A percentile compares a stretch with the other conserved stretches of the same genome.
Evolutionary conservation across 495 filamentous ascomycete genomes (phyloP).

Genomic region (Hypomontagnella monticulosa): DNA sequence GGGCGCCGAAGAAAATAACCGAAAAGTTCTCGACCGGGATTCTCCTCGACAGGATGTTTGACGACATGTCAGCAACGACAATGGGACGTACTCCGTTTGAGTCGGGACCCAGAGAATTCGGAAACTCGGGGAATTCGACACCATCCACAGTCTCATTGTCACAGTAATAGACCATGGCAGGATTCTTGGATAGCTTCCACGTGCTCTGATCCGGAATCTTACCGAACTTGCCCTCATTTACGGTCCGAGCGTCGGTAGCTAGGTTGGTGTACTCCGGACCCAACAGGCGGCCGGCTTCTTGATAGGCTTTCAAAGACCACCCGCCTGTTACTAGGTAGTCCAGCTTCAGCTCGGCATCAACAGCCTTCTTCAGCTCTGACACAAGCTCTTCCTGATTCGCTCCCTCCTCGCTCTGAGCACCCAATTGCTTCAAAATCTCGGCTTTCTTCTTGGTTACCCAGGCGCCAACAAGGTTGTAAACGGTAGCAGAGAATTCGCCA

Average conservation of each 20-base stretch:
- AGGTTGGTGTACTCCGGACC: constrained; percentile 84
- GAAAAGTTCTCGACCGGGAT: constrained; percentile 79
- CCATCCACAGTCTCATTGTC: constrained; percentile 96
- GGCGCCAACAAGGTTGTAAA: constrained; percentile 80
- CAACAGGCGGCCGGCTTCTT: constrained; percentile 80
- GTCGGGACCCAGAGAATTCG: constrained; percentile 65
- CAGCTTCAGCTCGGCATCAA: constrained; percentile 73
- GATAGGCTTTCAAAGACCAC: constrained; percentile 93
- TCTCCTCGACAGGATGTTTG: constrained; percentile 72
- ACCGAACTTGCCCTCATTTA: constrained; percentile 86
- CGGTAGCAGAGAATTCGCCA: constrained; percentile 81
- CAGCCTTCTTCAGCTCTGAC: constrained; percentile 67
- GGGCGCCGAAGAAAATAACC: constrained; percentile 81
- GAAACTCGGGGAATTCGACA: constrained; percentile 88
- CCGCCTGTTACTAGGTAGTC: constrained; percentile 93
- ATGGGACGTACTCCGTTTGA: constrained; percentile 68
- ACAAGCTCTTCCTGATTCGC: constrained; percentile 67
- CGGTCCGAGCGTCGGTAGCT: constrained; percentile 72
- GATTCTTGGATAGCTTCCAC: constrained; percentile 78
- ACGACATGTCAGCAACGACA: constrained; percentile 87
- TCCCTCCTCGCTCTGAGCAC: constrained; percentile 55
- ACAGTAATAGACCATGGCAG: constrained; percentile 92
- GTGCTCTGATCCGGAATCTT: constrained; percentile 77
- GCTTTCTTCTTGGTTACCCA: constrained; percentile 76
- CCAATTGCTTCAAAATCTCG: constrained; percentile 50